Conservation (phyloP, 257 asterid species). For the Penstemon newberryi region DNA sequence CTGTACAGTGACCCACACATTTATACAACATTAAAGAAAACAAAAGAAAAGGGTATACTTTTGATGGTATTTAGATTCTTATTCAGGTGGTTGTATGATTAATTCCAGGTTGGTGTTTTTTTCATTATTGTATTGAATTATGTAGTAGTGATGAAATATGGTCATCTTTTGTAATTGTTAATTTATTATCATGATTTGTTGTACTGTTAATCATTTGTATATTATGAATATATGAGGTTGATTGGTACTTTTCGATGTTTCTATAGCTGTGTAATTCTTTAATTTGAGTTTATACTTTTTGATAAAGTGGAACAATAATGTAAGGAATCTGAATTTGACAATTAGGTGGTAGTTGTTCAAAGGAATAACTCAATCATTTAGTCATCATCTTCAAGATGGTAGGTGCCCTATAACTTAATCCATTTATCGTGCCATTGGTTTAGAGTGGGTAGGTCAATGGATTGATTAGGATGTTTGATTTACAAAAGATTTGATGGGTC, state of each 20-base stretch:
- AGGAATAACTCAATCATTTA: conserved; percentile 28
- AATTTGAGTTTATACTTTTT: neutral
- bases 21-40: conserved; percentile 33
- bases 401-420: conserved; percentile 26
- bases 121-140: conserved; percentile 27
- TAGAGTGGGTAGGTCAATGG: no score
- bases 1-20: conserved; percentile 45
- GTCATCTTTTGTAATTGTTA: conserved; percentile 28
- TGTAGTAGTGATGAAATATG: conserved; percentile 18
- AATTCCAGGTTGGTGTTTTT: conserved; percentile 34
- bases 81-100: conserved; percentile 38
- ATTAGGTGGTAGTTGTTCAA: conserved; percentile 4
- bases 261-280: neutral
- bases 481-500: no score
- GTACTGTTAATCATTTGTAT: conserved; percentile 33
- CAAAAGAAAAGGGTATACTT: conserved; percentile 37
- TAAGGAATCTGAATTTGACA: neutral
- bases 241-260: neutral
- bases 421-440: no score
- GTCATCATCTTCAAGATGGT: conserved; percentile 28
- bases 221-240: conserved; percentile 29
- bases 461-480: no score
- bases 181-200: conserved; percentile 32
- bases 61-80: conserved; percentile 47
- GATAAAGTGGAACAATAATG: neutral